Evolutionary conservation across 495 filamentous ascomycete genomes (phyloP), one percentile per base, ranked within the genome.

Genomic region (Hypomontagnella monticulosa): DNA sequence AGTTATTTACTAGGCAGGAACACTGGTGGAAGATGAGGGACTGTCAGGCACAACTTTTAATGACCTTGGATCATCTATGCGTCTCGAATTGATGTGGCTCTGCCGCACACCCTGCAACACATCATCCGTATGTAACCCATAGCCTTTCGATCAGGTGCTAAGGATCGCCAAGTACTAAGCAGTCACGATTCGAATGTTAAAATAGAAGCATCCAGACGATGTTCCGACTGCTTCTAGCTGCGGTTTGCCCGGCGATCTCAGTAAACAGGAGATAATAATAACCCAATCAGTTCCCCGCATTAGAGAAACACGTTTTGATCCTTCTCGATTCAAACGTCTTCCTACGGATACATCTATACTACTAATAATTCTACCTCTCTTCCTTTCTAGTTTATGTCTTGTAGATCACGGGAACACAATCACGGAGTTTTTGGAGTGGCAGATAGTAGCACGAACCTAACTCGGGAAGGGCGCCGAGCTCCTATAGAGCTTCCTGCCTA

Each of bases 101-200:
- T 64, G 66, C 51, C 51, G 23, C 66, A 60, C 54, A 58, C 59
- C 66, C 66, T 69, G 66, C 44, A 52, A 46, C 66, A 69, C 49
- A 69, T 69, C 66, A 69, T 64, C 66, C 55, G 60, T 56, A 66
- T 64, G 66, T 41, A 69, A 69, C 66, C 65, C 66, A 69, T 56
- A 57, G 49, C 55, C 49, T 41, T 46, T 63, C 65, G 65, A 68
- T 68, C 59, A 63, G 59, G 60, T 60, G 55, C 32, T 48, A 48
- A 47, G 55, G 66, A 69, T 69, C 66, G 27, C 37, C 49, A 48
- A 48, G 51, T 50, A 64, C 34, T 9, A 58, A 43, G 40, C 33
- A 52, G 44, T 52, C 63, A 52, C 36, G 41, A 59, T 54, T 62
- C 42, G 23, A 33, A 41, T 33, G 58, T 47, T 67, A 58, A 67